Evolutionary conservation across 371 early-diverging fungal species (phyloP), one percentile per base, ranked within the genome.

Genomic region (Apophysomyces ossiformis): DNA sequence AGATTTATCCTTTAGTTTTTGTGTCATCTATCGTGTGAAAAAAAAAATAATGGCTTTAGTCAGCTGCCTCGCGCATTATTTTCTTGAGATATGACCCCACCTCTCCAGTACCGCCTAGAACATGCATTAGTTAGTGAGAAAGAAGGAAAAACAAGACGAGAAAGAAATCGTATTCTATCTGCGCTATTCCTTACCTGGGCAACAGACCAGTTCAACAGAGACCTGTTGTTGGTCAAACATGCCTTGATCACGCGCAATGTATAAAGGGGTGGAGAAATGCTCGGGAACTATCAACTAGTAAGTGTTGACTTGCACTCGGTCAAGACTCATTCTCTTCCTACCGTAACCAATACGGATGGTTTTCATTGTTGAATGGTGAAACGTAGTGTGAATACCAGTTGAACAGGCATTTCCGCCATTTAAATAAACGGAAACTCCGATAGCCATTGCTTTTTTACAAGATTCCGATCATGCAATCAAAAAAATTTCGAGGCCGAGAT

Each of bases 211-310:
- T 38, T 91, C 88, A 60, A 93, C 84, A 45, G 88, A 78, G 12
- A 90, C 79, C 11, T 84, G 82, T 21, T 76, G 67, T 11, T 83
- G 82, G 37, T 72, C 71, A 63, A 91, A 84, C 64, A 82, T 85
- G n/a, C 84, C 89, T 21, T 79, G 75, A 46, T 89, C 88, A 44
- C 78, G 78, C 1, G 88, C 90, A 67, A 88, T 83, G 73, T 89
- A 86, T 58, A 95, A 77, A 16, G 95, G 95, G 5, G 90, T 88
- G 0, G 92, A 92, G 74, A 95, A 95, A 73, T 95, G 95, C 73
- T 95, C 95, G 15, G 95, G 95, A 7, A 95, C 94, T 88, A 71
- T 37, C 15, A 16, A 32, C 6, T 43, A 0, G 12, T 35, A 39
- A 0, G 57, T n/a, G 11, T 13, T 58, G 11, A 35, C 21, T 11